A percentile compares a stretch with the other conserved stretches of the same genome.
phyloP scores from a whole-genome alignment of 495 filamentous ascomycete species.

The Penicillium egyptiacum region DNA sequence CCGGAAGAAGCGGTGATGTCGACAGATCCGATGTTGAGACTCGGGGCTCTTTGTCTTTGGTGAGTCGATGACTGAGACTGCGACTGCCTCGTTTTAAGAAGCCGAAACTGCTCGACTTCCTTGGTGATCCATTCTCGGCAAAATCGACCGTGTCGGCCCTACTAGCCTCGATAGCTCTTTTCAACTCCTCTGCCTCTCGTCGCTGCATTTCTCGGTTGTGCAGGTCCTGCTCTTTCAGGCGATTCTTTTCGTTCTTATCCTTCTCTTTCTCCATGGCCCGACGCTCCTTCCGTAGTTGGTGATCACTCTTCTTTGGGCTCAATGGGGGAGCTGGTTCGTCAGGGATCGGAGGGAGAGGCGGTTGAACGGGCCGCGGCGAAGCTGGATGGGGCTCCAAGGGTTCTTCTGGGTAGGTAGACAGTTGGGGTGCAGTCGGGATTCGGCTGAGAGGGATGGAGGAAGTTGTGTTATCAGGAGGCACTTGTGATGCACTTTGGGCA shows the following conservation, averaged over 20 bases:
- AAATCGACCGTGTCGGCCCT: constrained; percentile 38
- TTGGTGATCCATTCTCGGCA: constrained; percentile 41
- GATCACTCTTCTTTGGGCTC: constrained; percentile 48
- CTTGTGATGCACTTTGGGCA: constrained; percentile 42
- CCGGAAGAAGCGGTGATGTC: constrained; percentile 7
- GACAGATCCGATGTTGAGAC: constrained; percentile 33
- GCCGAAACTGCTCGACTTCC: constrained; percentile 45
- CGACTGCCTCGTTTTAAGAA: constrained; percentile 58
- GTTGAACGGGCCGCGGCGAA: constrained; percentile 21
- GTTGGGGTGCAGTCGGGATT: constrained; percentile 59
- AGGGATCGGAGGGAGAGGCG: constrained; percentile 43
- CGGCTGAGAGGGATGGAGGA: constrained; percentile 56
- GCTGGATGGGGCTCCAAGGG: constrained; percentile 27
- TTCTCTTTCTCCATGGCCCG: constrained; percentile 68
- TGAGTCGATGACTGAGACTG: constrained; percentile 54
- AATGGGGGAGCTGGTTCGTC: constrained; percentile 29
- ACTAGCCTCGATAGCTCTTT: constrained; percentile 58
- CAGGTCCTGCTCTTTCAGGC: constrained; percentile 61
- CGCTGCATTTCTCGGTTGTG: constrained; percentile 47
- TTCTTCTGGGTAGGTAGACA: constrained; percentile 38
- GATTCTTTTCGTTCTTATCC: constrained; percentile 62
- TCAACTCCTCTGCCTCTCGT: constrained; percentile 59
- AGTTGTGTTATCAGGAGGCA: constrained; percentile 48
- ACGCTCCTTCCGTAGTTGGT: constrained; percentile 55
- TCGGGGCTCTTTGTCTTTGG: constrained; percentile 40